These are phyloP conservation scores for Ophiosphaerella narmari DNA, from an alignment of 2,329 filamentous ascomycete genomes.

Conservation along the genomic window DNA sequence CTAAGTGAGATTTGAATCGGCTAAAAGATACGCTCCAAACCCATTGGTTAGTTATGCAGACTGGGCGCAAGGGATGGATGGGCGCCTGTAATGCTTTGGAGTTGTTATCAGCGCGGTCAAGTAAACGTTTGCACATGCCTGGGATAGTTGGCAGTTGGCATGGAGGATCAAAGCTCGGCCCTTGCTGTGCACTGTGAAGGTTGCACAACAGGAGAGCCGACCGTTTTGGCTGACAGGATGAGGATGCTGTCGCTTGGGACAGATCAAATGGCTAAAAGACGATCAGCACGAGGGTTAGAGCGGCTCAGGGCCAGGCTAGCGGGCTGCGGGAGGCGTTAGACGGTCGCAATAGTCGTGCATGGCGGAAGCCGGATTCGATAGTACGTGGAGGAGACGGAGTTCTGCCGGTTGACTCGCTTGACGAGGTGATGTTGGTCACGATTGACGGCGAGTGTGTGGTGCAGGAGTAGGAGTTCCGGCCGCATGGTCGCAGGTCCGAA, in stretches of 20 bases:
- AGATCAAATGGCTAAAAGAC: not conserved
- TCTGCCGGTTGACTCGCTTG: too few species aligned
- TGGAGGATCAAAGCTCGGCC: slow-evolving; percentile 3
- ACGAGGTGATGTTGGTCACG: too few species aligned
- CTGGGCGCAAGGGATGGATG: not conserved
- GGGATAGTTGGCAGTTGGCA: not conserved
- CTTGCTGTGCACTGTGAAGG: slow-evolving; percentile 5
- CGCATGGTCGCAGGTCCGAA: not conserved
- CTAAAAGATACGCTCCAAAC: not conserved
- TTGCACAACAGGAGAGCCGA: not conserved
- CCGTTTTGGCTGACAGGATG: not conserved
- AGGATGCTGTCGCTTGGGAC: not conserved
- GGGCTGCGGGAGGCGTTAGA: too few species aligned
- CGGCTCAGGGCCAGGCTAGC: not conserved
- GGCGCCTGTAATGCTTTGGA: not conserved
- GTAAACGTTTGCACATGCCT: not conserved
- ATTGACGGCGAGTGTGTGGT: too few species aligned
- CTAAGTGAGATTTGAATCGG: not conserved
- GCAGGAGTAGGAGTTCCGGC: too few species aligned
- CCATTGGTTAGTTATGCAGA: not conserved
- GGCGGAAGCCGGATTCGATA: not conserved
- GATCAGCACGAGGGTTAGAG: not conserved
- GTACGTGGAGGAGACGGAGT: too few species aligned
- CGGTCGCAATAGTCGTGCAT: not conserved
- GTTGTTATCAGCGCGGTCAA: not conserved